Percentiles rank a stretch among this genome's conserved stretches.
Conservation (phyloP, 768 basidiomycete species). For the Russula compacta region DNA sequence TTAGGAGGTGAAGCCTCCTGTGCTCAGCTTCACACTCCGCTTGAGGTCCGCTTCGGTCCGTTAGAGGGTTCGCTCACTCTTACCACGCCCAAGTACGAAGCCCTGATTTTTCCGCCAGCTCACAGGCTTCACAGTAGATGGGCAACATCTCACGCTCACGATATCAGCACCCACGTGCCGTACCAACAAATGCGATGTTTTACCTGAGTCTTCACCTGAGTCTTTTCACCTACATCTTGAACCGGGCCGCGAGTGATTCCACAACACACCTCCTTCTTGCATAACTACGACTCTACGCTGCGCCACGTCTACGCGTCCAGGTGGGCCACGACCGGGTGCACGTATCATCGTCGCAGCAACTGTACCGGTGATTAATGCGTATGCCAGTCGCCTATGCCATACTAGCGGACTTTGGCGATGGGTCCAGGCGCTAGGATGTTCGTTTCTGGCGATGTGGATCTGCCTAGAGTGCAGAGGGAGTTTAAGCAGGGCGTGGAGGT, state of each 20-base stretch:
- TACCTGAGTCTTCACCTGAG: too few species aligned
- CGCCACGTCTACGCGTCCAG: constrained; percentile 82
- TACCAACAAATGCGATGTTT: neutral
- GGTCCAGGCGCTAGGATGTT: constrained; percentile 5
- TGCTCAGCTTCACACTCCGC: too few species aligned
- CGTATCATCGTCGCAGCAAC: constrained; percentile 87
- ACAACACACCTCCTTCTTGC: constrained; percentile 54
- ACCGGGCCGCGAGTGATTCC: constrained; percentile 48
- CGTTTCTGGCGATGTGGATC: constrained; percentile 28
- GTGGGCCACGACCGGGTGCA: constrained; percentile 86
- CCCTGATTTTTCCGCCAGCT: constrained; percentile 82
- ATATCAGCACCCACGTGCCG: constrained; percentile 36
- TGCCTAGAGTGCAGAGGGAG: constrained; percentile 42
- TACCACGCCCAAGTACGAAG: constrained; percentile 42
- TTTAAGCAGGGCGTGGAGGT: constrained; percentile 35
- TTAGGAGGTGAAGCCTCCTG: too few species aligned
- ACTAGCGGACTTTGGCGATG: constrained; percentile 39
- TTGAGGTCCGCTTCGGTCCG: too few species aligned
- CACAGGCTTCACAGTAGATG: constrained; percentile 29
- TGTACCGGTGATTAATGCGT: constrained; percentile 71
- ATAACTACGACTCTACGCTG: constrained; percentile 52
- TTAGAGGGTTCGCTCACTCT: constrained; percentile 27
- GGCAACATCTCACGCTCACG: constrained; percentile 39
- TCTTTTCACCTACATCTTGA: neutral
- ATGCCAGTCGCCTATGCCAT: constrained; percentile 67